Percentiles rank a stretch among this genome's conserved stretches.
These are phyloP conservation scores for Backusella tarrabulga DNA, from an alignment of 192 early-diverging fungal genomes.

Conservation along the genomic window DNA sequence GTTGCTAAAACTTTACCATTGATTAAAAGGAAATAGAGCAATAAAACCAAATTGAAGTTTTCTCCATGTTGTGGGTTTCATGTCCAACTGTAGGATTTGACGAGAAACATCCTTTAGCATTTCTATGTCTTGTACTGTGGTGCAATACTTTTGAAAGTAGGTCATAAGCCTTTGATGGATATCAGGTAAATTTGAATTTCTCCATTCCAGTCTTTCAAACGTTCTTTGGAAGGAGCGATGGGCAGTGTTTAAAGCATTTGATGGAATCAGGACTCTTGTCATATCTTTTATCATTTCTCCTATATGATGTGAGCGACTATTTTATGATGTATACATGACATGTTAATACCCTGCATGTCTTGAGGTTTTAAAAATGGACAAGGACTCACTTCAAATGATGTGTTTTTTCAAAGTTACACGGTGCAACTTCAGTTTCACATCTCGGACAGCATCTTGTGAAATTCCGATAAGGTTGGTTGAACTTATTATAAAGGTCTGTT, in stretches of 20 bases:
- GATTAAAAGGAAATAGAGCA: conserved; percentile 42
- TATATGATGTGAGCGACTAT: neutral
- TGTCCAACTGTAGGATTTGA: conserved; percentile 15
- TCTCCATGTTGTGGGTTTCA: conserved; percentile 47
- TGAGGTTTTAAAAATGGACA: neutral
- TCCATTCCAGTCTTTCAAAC: conserved; percentile 10
- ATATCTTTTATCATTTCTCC: neutral
- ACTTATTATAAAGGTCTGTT: conserved; percentile 41
- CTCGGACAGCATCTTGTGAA: conserved; percentile 45
- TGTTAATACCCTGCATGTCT: neutral
- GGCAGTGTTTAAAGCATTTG: neutral
- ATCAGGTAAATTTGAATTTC: neutral
- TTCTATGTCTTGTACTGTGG: neutral
- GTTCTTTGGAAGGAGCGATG: neutral
- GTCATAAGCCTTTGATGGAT: conserved; percentile 3
- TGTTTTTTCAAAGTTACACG: conserved; percentile 24
- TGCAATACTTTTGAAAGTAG: neutral
- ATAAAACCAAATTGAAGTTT: conserved; percentile 58
- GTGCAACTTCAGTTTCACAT: conserved; percentile 43
- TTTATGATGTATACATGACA: neutral
- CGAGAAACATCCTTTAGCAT: neutral
- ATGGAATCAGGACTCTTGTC: neutral
- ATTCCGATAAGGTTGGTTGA: conserved; percentile 51
- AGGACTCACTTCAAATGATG: neutral
- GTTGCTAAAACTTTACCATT: conserved; percentile 38